Conservation (phyloP, 306 rosid species). For the Pachyrhizus erosus region DNA sequence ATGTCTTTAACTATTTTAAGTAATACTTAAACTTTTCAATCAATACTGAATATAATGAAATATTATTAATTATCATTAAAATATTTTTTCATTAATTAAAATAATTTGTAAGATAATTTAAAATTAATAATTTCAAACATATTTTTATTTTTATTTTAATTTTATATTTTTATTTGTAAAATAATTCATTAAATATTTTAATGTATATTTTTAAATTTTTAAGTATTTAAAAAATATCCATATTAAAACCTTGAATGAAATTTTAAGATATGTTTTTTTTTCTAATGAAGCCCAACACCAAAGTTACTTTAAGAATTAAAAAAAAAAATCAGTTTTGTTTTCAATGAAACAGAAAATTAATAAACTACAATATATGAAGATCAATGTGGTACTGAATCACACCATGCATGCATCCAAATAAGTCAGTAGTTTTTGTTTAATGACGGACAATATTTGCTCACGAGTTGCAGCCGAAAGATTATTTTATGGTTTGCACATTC, state of each 20-base stretch:
- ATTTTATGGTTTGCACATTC: constrained; percentile 26
- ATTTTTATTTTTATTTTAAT: not conserved
- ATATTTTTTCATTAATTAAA: not conserved
- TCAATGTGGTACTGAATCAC: constrained; percentile 26
- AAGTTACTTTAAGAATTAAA: not conserved
- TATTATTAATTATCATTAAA: not conserved
- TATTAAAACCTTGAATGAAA: too few species aligned
- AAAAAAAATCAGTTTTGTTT: too few species aligned
- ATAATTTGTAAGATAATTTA: not conserved
- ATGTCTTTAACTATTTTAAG: not conserved
- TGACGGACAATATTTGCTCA: not conserved
- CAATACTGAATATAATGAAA: not conserved
- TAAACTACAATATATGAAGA: not conserved
- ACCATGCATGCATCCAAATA: constrained; percentile 12
- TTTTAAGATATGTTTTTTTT: too few species aligned
- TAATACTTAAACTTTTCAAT: not conserved
- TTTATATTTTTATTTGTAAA: not conserved
- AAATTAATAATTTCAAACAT: not conserved
- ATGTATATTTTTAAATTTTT: not conserved
- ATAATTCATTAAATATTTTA: not conserved
- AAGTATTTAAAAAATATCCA: not conserved
- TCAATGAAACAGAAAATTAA: not conserved
- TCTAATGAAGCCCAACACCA: too few species aligned
- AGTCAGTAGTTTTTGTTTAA: constrained; percentile 26
- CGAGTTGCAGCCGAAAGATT: constrained; percentile 6